These are phyloP conservation scores for Leccinum insolens DNA, from an alignment of 1,284 basidiomycete species.

Conservation along the genomic window DNA sequence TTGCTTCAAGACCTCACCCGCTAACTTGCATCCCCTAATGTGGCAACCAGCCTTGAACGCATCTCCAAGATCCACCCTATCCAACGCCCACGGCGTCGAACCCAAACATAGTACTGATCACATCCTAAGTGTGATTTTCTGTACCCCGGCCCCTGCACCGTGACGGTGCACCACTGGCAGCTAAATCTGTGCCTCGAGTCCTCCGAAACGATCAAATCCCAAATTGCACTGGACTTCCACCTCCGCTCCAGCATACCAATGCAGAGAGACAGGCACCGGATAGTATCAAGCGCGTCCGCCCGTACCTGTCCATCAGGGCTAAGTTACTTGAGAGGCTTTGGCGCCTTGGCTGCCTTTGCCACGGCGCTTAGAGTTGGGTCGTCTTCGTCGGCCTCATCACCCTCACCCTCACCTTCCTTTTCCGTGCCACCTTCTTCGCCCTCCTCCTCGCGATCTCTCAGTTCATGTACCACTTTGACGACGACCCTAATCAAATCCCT, in stretches of 20 bases:
- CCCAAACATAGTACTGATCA: too few species aligned
- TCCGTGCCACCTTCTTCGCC: constrained; percentile 32
- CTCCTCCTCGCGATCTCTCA: constrained; percentile 64
- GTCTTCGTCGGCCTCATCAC: constrained; percentile 23
- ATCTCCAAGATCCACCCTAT: too few species aligned
- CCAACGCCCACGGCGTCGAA: too few species aligned
- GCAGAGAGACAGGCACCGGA: constrained; percentile 83
- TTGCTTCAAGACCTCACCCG: too few species aligned
- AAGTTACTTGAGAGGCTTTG: constrained; percentile 44
- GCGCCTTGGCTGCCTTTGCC: constrained; percentile 9
- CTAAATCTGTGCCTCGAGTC: too few species aligned
- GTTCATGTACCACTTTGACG: constrained; percentile 67
- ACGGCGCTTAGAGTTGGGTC: constrained; percentile 8
- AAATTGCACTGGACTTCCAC: too few species aligned
- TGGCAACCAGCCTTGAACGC: too few species aligned
- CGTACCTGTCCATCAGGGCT: constrained; percentile 58
- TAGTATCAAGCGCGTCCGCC: constrained; percentile 68
- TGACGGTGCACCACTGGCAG: too few species aligned
- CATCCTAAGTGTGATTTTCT: too few species aligned
- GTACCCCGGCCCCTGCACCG: too few species aligned
- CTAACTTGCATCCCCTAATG: too few species aligned
- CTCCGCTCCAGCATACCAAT: constrained; percentile 65
- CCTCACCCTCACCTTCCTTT: constrained; percentile 27
- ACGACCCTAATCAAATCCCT: constrained; percentile 92
- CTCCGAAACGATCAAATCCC: too few species aligned